A percentile compares a stretch with the other conserved stretches of the same genome.
Evolutionary conservation across 768 basidiomycete genomes (phyloP).

Genomic region (Boletus sp.): DNA sequence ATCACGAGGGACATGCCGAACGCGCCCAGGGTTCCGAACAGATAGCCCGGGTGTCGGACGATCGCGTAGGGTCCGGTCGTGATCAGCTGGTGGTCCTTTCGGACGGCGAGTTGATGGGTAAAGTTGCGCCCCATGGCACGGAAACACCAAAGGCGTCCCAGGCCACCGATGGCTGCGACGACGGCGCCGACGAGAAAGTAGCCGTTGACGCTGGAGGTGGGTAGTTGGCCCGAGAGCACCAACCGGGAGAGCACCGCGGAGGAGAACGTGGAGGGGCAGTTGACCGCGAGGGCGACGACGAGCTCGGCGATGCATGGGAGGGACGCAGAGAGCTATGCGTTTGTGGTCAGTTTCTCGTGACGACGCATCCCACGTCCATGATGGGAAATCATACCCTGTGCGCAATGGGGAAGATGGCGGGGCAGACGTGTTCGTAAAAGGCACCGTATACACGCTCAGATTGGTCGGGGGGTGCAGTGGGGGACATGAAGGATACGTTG

Average conservation of each 20-base stretch:
- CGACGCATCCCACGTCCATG: neutral
- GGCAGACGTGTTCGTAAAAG: constrained; percentile 25
- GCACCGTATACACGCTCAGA: constrained; percentile 19
- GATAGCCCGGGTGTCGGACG: constrained; percentile 37
- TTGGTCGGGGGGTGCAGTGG: constrained; percentile 15
- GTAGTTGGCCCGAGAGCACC: constrained; percentile 17
- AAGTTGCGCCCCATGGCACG: constrained; percentile 32
- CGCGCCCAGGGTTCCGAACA: constrained; percentile 21
- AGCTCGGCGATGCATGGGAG: constrained; percentile 29
- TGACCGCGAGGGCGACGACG: constrained; percentile 17
- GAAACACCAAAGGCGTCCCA: constrained; percentile 38
- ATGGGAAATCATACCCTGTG: constrained; percentile 20
- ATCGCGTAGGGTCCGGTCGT: constrained; percentile 35
- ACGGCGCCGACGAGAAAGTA: constrained; percentile 31
- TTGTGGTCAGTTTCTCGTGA: constrained; percentile 9
- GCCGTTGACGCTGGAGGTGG: constrained; percentile 18
- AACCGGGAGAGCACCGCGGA: constrained; percentile 20
- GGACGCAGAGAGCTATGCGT: constrained; percentile 23
- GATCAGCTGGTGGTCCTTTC: constrained; percentile 29
- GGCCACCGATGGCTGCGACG: constrained; percentile 25
- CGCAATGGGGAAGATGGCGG: constrained; percentile 16
- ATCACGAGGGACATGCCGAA: constrained; percentile 32
- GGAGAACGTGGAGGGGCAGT: constrained; percentile 17
- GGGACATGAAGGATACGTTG: constrained; percentile 25
- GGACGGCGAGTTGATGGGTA: constrained; percentile 34